Conservation (phyloP, 2,329 filamentous ascomycete species). For the Colletotrichum sp. region DNA sequence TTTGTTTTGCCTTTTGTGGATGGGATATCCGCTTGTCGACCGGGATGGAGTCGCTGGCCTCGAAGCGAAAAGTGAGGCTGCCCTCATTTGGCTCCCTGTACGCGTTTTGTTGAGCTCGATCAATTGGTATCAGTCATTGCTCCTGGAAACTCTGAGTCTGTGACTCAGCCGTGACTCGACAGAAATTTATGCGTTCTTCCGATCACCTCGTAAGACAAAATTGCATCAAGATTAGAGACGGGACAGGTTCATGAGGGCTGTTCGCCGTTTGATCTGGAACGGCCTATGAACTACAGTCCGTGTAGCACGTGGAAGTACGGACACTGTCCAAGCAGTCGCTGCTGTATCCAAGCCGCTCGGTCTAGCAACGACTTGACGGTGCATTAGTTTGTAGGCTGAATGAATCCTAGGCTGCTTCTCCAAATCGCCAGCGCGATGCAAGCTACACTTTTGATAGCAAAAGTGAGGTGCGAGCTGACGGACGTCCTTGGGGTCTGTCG, state of each 20-base stretch:
- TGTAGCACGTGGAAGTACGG: not conserved
- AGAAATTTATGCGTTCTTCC: not conserved
- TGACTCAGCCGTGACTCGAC: not conserved
- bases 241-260: not conserved
- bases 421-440: not conserved
- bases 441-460: not conserved
- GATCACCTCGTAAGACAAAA: not conserved
- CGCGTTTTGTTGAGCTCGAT: not conserved
- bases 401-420: not conserved
- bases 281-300: not conserved
- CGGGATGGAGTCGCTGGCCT: not conserved
- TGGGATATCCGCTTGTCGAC: not conserved
- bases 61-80: constrained; percentile 1
- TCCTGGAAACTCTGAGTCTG: not conserved
- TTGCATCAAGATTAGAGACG: not conserved
- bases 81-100: not conserved
- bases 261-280: not conserved
- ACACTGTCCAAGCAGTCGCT: not conserved
- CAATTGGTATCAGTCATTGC: not conserved
- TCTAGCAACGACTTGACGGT: not conserved
- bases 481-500: not conserved
- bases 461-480: not conserved
- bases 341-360: not conserved
- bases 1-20: not conserved
- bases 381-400: not conserved